Evolutionary conservation across 2,329 filamentous ascomycete species (phyloP).

Genomic region (Fusarium chaquense): DNA sequence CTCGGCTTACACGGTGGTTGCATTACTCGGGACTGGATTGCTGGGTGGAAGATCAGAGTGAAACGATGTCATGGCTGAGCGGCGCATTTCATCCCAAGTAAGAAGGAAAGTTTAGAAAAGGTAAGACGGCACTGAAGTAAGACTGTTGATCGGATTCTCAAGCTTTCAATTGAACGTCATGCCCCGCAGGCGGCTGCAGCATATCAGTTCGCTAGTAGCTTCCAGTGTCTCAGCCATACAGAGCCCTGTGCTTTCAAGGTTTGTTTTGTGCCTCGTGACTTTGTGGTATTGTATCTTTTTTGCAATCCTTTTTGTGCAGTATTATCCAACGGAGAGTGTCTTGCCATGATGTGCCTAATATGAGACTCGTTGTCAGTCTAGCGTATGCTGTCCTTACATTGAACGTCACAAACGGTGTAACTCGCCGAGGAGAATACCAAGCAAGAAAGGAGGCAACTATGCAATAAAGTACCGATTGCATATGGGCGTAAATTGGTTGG

Average conservation of each 20-base stretch:
- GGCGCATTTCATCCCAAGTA: not conserved
- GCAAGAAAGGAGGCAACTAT: not conserved
- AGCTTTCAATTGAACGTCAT: constrained; percentile 50
- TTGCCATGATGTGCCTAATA: no score
- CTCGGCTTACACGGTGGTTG: not conserved
- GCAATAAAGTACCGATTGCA: not conserved
- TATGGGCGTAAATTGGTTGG: constrained; percentile 24
- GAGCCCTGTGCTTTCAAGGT: constrained; percentile 7
- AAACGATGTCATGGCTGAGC: not conserved
- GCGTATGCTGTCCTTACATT: not conserved
- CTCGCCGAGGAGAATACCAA: not conserved
- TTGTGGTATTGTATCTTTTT: not conserved
- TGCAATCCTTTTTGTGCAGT: not conserved
- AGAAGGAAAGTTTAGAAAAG: not conserved
- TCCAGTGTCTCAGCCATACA: constrained; percentile 15
- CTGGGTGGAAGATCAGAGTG: not conserved
- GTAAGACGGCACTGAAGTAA: constrained; percentile 4
- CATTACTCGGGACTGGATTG: not conserved
- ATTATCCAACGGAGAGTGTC: not conserved
- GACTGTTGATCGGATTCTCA: not conserved
- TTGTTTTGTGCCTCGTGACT: constrained; percentile 7
- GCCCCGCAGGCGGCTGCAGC: constrained; percentile 18
- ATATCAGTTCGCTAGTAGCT: constrained; percentile 1
- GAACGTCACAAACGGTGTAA: not conserved
- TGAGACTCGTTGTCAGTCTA: not conserved